Evolutionary conservation across 2,329 filamentous ascomycete species (phyloP), one percentile per base, ranked within the genome.

Genomic region (Colletotrichum godetiae): DNA sequence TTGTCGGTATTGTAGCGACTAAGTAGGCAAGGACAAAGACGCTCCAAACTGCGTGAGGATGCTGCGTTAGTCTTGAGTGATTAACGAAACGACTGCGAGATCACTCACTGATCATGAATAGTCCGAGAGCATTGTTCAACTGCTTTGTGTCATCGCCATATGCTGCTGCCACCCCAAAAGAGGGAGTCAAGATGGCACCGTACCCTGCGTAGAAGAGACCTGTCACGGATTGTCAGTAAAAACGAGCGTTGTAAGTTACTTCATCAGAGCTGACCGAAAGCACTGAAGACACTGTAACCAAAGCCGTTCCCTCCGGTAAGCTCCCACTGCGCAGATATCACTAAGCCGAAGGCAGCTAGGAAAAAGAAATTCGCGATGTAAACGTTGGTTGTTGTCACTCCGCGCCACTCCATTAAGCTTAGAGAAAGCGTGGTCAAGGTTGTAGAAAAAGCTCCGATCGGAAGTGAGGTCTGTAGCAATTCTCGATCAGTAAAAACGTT

Each of bases 301-400:
- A 88, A 88, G 0, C 84, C 85, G 65, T 90, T 89, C 0, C 88
- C 88, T 12, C 84, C 79, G 0, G 86, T 84, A 0, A 90, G 77
- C 76, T 89, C 87, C 88, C 88, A 90, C 75, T 90, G 87, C 5
- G 88, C 88, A 0, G 87, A 86, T 1, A 90, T 80, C 0, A 90
- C 81, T 73, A 90, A 82, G 0, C 87, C 88, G 63, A 90, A 83
- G 0, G 85, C 87, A 10, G 82, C 80, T 22, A 81, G 76, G 73
- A 88, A 88, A 80, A 88, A 89, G 80, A 89, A 88, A 73, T 89
- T 88, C 4, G 83, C 88, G 46, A 90, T 83, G 75, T 86, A 89
- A 2, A 87, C 86, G 66, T 88, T 89, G 1, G 82, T 84, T 2
- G 82, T 85, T 0, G 83, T 85, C 0, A 90, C 83, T 10, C 86